Base-by-base conservation (phyloP, 805 yeast species). In the Myxozyma nipponensis region DNA sequence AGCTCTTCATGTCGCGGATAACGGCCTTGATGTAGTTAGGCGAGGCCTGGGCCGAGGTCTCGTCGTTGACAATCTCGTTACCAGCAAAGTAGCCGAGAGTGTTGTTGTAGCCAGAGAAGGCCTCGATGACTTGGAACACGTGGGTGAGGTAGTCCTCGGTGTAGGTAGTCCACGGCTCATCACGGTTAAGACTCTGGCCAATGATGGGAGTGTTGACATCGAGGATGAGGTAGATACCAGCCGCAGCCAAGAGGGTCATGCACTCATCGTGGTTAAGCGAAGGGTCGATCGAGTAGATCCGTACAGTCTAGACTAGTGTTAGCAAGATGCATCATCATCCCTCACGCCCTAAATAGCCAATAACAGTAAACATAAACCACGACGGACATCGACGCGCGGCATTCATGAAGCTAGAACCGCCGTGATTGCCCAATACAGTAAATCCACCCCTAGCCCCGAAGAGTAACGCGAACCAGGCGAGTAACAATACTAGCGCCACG, bases 91-190 rank as follows among this genome's bases (percentile, higher is more conserved):
- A 88, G 0, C 87, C 97, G 48, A 91, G 73, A 0, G 97, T 89
- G 67, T 91, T 91, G 69, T 89, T 86, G 69, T 86, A 91, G 18
- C 77, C 74, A 3, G 95, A 74, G 65, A 91, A 91, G 56, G 85
- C 88, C 47, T 87, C 85, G 15, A 88, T 81, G 6, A 88, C 84
- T 62, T 77, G 78, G 66, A 86, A 86, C 3, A 89, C 79, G 63
- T 87, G 95, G 40, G 77, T 78, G 58, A 87, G 64, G 67, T 91
- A 91, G 1, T 70, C 75, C 7, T 72, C 74, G 56, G 77, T 86
- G 66, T 90, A 91, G 0, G 93, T 77, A 0, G 84, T 82, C 96
- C 96, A 89, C 0, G 98, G 98, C 62, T 90, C 95, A 63, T 89
- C 86, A 56, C 98, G 74, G 66, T 90, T 86, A 62, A 91, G 69